A percentile compares a stretch with the other conserved stretches of the same genome.
phyloP scores from a whole-genome alignment of 1,284 basidiomycete genomes.

The Sphagnurus paluster region DNA sequence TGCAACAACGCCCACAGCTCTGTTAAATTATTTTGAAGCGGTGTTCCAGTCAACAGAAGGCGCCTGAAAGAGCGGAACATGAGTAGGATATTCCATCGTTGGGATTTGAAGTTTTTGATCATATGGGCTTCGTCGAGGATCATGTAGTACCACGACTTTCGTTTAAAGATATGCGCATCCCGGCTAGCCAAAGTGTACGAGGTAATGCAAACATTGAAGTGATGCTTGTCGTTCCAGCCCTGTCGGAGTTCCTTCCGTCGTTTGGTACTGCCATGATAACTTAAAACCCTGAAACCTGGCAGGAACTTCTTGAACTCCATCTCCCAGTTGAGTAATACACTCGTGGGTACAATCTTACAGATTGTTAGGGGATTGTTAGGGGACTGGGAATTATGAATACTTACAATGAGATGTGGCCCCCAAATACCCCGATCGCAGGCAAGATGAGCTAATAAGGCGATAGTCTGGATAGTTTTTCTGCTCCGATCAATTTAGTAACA shows the following conservation, averaged over 20 bases:
- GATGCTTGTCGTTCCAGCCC: conserved; percentile 92
- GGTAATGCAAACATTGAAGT: conserved; percentile 96
- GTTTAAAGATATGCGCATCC: conserved; percentile 93
- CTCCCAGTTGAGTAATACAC: conserved; percentile 96
- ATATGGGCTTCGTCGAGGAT: conserved; percentile 97
- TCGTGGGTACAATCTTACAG: conserved; percentile 83
- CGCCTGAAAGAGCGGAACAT: conserved; percentile 92
- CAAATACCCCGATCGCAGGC: conserved; percentile 95
- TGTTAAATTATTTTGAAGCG: conserved; percentile 94
- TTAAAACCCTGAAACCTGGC: conserved; percentile 89
- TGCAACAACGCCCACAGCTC: conserved; percentile 95
- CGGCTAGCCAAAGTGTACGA: conserved; percentile 92
- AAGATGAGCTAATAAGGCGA: conserved; percentile 88
- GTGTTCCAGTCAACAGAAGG: conserved; percentile 89
- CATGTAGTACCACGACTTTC: conserved; percentile 97
- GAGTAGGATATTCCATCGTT: conserved; percentile 94
- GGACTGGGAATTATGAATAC: conserved; percentile 21
- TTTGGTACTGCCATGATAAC: conserved; percentile 91
- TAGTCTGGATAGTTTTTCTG: conserved; percentile 98
- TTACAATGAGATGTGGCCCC: conserved; percentile 91
- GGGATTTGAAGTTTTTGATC: conserved; percentile 98
- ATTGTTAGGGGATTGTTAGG: conserved; percentile 1
- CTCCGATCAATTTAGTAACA: conserved; percentile 7
- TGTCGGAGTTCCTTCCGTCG: conserved; percentile 91
- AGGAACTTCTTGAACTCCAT: conserved; percentile 99